Evolutionary conservation across 176 grass and related monocot species (phyloP).

Genomic region (Areca catechu): DNA sequence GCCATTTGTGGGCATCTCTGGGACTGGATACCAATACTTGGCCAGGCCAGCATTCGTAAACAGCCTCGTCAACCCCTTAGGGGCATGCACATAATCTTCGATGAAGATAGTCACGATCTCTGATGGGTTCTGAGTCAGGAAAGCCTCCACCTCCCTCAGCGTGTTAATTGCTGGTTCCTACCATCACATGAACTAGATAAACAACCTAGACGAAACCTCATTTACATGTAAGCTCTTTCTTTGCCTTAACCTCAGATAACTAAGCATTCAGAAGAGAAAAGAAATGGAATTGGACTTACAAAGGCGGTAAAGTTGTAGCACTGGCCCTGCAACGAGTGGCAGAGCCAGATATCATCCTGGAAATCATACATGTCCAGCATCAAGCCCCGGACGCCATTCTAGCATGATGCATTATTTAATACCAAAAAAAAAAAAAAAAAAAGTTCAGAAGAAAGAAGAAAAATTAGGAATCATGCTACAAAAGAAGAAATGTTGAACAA

Average conservation of each 20-base stretch:
- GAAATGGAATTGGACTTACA: slow-evolving; percentile 34
- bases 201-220: too few relatives aligned
- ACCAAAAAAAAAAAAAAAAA: too few relatives aligned
- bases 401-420: slow-evolving; percentile 1
- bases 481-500: too few relatives aligned
- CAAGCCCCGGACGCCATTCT: slow-evolving; percentile 85
- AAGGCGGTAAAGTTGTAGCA: slow-evolving; percentile 98
- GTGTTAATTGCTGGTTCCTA: slow-evolving; percentile 89
- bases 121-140: slow-evolving; percentile 73
- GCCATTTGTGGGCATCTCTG: slow-evolving; percentile 73
- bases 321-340: slow-evolving; percentile 86
- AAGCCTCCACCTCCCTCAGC: slow-evolving; percentile 84
- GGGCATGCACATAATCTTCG: slow-evolving; percentile 77
- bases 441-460: background rate
- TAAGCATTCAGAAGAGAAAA: background rate
- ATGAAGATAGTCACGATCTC: slow-evolving; percentile 95
- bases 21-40: slow-evolving; percentile 77
- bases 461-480: too few relatives aligned
- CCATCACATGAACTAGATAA: slow-evolving; percentile 19
- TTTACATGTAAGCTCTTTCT: too few relatives aligned
- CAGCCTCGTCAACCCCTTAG: slow-evolving; percentile 70
- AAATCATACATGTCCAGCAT: slow-evolving; percentile 99
- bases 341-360: slow-evolving; percentile 76
- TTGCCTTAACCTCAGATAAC: too few relatives aligned
- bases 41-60: slow-evolving; percentile 68